Evolutionary conservation across 2,329 filamentous ascomycete genomes (phyloP).

Genomic region (Pezicula neosporulosa): DNA sequence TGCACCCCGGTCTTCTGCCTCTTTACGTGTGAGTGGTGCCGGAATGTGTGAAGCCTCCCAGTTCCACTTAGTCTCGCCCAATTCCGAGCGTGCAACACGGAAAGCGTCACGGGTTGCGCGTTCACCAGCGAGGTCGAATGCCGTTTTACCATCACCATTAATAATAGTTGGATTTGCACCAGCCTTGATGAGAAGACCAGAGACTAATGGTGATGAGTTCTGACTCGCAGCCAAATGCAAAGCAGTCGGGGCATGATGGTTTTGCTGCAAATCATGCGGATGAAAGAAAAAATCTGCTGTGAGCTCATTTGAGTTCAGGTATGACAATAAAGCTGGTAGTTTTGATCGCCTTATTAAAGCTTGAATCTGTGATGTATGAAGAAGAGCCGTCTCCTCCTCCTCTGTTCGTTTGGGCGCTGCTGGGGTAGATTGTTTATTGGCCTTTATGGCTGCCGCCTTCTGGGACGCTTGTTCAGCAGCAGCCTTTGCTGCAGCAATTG

Average conservation of each 20-base stretch:
- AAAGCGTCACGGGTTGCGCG: slow-evolving; percentile 86
- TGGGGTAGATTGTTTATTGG: slow-evolving; percentile 39
- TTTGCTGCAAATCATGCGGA: slow-evolving; percentile 60
- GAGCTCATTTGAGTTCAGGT: slow-evolving; percentile 74
- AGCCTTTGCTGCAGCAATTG: slow-evolving; percentile 45
- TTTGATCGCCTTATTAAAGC: slow-evolving; percentile 87
- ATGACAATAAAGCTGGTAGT: slow-evolving; percentile 79
- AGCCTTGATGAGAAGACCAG: slow-evolving; percentile 71
- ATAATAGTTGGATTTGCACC: slow-evolving; percentile 67
- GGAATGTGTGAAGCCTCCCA: slow-evolving; percentile 79
- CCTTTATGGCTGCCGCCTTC: slow-evolving; percentile 34
- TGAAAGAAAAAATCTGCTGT: slow-evolving; percentile 71
- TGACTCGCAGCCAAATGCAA: slow-evolving; percentile 83
- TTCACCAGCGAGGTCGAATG: slow-evolving; percentile 87
- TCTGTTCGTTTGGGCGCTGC: slow-evolving; percentile 64
- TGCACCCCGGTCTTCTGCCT: slow-evolving; percentile 66
- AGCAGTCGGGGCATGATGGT: slow-evolving; percentile 74
- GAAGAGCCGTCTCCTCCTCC: slow-evolving; percentile 75
- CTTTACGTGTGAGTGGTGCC: slow-evolving; percentile 62
- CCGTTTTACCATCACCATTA: slow-evolving; percentile 75
- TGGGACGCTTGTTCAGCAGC: slow-evolving; percentile 44
- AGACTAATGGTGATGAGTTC: slow-evolving; percentile 74
- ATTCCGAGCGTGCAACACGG: slow-evolving; percentile 76
- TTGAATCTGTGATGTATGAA: slow-evolving; percentile 88
- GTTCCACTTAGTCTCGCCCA: slow-evolving; percentile 73